Conservation (phyloP, 345 rosid genomes). For the Kernera saxatilis region DNA sequence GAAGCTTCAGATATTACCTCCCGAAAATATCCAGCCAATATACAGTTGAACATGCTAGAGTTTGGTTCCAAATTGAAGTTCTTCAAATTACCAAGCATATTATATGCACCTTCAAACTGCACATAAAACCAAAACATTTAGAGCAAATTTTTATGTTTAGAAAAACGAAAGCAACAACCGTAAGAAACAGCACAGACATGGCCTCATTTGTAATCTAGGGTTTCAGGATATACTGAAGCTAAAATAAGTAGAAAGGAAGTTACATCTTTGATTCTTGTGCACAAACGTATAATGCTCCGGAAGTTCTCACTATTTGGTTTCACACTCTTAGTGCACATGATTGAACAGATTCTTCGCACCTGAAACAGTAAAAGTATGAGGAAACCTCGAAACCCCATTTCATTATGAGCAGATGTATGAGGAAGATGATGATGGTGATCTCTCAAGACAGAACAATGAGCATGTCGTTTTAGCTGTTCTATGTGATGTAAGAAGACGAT, state of each 20-base stretch:
- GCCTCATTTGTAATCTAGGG: background rate
- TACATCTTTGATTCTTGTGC: constrained; percentile 78
- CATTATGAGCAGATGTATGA: background rate
- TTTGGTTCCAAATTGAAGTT: constrained; percentile 52
- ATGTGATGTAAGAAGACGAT: background rate
- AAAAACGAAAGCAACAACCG: constrained; percentile 1
- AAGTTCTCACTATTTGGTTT: constrained; percentile 63
- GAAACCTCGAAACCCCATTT: background rate
- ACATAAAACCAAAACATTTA: background rate
- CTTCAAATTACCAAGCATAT: constrained; percentile 55
- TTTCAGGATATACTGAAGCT: constrained; percentile 7
- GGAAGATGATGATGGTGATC: constrained; percentile 8
- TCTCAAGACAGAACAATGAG: background rate
- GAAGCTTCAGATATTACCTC: constrained; percentile 44
- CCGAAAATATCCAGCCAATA: constrained; percentile 74
- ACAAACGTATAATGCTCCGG: constrained; percentile 60
- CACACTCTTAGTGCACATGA: constrained; percentile 46
- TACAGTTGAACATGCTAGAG: constrained; percentile 62
- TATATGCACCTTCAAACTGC: constrained; percentile 78
- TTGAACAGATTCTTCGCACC: constrained; percentile 63
- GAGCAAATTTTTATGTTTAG: background rate
- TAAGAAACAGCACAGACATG: background rate
- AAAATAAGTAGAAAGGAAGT: constrained; percentile 19
- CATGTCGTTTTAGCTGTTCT: background rate
- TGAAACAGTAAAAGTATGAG: constrained; percentile 16